Conservation (phyloP, 176 grass and related monocot genomes). For the Olyra latifolia region DNA sequence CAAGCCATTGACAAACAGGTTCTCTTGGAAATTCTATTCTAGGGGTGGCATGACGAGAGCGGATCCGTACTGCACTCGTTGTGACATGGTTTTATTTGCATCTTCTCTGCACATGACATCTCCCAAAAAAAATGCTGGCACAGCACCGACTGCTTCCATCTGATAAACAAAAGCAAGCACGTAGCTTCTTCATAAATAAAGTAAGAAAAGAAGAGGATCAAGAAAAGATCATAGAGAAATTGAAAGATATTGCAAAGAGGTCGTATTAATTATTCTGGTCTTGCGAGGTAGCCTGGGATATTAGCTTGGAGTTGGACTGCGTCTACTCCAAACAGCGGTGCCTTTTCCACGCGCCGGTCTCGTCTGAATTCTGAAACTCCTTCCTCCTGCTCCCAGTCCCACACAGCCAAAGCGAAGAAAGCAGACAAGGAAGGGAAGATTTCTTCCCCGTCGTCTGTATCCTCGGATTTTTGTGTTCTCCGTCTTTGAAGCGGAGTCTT, state of each 20-base stretch:
- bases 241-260: not conserved
- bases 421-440: not conserved
- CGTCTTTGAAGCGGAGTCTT: not conserved
- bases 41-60: not conserved
- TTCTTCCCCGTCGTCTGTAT: not conserved
- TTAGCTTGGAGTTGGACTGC: slow-evolving; percentile 30
- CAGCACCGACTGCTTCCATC: slow-evolving; percentile 15
- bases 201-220: not conserved
- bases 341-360: slow-evolving; percentile 52
- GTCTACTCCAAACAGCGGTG: slow-evolving; percentile 28
- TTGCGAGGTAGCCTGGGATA: not conserved
- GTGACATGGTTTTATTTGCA: not conserved
- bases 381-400: not conserved
- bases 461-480: not conserved
- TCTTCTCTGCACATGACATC: too few species aligned
- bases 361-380: slow-evolving; percentile 4
- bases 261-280: not conserved
- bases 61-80: not conserved
- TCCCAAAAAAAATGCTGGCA: too few species aligned
- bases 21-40: too few species aligned
- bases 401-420: not conserved
- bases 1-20: too few species aligned
- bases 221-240: not conserved
- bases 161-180: not conserved
- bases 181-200: slow-evolving; percentile 10